These are phyloP conservation scores for Cicer arietinum DNA, from an alignment of 306 rosid species.

Conservation along the genomic window DNA sequence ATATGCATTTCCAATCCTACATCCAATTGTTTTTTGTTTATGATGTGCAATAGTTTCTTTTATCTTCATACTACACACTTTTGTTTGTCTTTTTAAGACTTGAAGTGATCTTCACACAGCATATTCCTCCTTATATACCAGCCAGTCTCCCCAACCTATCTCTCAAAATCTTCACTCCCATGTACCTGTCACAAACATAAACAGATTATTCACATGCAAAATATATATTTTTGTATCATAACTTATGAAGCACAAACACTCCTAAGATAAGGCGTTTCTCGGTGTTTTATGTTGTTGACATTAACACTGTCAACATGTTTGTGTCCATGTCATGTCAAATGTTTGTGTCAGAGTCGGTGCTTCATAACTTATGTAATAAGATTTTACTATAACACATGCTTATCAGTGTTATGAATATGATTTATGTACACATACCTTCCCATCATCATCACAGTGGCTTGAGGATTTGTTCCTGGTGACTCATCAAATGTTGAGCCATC, in stretches of 20 bases:
- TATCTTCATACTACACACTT: conserved; percentile 25
- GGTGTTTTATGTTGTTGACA: no score
- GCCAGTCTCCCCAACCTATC: conserved; percentile 68
- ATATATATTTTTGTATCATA: neutral
- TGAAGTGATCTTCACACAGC: conserved; percentile 37
- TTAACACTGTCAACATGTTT: no score
- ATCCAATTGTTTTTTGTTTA: conserved; percentile 11
- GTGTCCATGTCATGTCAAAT: no score
- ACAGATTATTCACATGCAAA: conserved; percentile 33
- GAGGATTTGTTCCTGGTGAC: conserved; percentile 98
- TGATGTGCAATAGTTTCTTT: conserved; percentile 35
- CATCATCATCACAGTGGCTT: conserved; percentile 95
- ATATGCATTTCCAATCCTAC: conserved; percentile 44
- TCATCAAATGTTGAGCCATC: conserved; percentile 82
- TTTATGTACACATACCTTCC: conserved; percentile 66
- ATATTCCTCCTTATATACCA: conserved; percentile 57
- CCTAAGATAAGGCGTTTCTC: no score
- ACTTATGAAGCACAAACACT: neutral
- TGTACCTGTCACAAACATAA: conserved; percentile 70
- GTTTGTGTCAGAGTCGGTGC: no score
- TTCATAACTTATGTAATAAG: neutral
- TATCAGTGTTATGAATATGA: neutral
- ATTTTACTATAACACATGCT: neutral
- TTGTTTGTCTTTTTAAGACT: neutral
- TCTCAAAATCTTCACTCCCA: conserved; percentile 87